Percentiles rank a stretch among this genome's conserved stretches.
Conservation (phyloP, 1,284 basidiomycete genomes). For the Amylostereum chailletii region DNA sequence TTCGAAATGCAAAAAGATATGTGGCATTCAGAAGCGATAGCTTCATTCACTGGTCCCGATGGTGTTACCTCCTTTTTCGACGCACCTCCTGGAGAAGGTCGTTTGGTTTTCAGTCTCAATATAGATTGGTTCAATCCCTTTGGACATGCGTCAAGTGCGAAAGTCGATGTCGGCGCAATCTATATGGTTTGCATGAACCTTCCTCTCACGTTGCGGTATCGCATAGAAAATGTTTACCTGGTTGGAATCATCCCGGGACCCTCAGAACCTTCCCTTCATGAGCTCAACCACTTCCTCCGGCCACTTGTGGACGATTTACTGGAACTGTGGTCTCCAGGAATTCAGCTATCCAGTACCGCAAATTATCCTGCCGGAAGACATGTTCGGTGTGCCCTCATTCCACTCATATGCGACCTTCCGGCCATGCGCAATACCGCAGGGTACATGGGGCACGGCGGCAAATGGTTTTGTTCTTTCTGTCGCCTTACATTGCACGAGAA, state of each 20-base stretch:
- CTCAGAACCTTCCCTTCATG: conserved; percentile 6
- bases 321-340: conserved; percentile 20
- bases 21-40: background rate
- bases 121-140: conserved; percentile 32
- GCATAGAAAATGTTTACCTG: conserved; percentile 19
- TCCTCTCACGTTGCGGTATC: conserved; percentile 18
- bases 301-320: conserved; percentile 15
- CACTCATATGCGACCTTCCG: conserved; percentile 21
- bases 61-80: background rate
- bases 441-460: conserved; percentile 4
- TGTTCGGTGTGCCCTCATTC: conserved; percentile 15
- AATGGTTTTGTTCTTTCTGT: conserved; percentile 15
- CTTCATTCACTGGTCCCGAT: background rate
- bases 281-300: conserved; percentile 5
- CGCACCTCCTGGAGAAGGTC: background rate
- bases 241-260: conserved; percentile 19
- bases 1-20: background rate
- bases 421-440: conserved; percentile 19
- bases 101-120: conserved; percentile 21
- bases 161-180: conserved; percentile 23
- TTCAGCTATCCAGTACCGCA: conserved; percentile 17
- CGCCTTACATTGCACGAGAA: conserved; percentile 11
- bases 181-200: conserved; percentile 22
- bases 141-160: conserved; percentile 17
- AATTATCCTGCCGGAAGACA: conserved; percentile 12